Percentiles rank a stretch among this genome's conserved stretches.
These are phyloP conservation scores for Blastobotrys elegans DNA, from an alignment of 1,139 yeast species.

Conservation along the genomic window DNA sequence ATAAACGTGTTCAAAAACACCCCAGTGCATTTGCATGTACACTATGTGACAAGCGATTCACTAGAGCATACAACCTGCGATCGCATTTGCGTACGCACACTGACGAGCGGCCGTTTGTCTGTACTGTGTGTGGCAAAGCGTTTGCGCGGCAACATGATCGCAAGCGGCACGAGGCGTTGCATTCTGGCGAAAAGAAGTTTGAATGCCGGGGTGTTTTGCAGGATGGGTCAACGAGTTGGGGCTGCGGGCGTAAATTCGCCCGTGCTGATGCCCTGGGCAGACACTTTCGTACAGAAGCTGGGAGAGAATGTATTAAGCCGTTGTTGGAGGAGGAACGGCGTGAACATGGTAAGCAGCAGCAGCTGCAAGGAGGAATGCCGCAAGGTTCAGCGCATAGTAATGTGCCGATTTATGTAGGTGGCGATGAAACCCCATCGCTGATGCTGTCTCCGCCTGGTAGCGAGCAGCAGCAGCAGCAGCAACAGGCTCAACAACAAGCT, in stretches of 20 bases:
- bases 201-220: constrained; percentile 73
- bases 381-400: neutral
- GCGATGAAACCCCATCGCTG: constrained; percentile 23
- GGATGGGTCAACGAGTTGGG: constrained; percentile 64
- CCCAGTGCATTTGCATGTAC: constrained; percentile 81
- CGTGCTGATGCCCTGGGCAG: constrained; percentile 92
- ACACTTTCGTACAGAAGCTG: constrained; percentile 92
- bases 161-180: constrained; percentile 89
- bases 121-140: constrained; percentile 85
- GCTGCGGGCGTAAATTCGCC: constrained; percentile 91
- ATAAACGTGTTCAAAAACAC: constrained; percentile 63
- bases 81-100: constrained; percentile 93
- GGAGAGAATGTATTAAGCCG: constrained; percentile 73
- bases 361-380: neutral
- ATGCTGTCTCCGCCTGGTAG: constrained; percentile 22
- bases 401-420: constrained; percentile 18
- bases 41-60: constrained; percentile 78
- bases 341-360: constrained; percentile 10
- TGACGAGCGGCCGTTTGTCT: constrained; percentile 84
- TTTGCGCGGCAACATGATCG: constrained; percentile 96
- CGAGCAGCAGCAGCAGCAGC: constrained; percentile 3
- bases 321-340: constrained; percentile 62
- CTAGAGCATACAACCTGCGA: constrained; percentile 87
- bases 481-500: neutral
- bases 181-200: constrained; percentile 83